Conservation (phyloP, 1,284 basidiomycete species). For the Ceratobasidium sp. region DNA sequence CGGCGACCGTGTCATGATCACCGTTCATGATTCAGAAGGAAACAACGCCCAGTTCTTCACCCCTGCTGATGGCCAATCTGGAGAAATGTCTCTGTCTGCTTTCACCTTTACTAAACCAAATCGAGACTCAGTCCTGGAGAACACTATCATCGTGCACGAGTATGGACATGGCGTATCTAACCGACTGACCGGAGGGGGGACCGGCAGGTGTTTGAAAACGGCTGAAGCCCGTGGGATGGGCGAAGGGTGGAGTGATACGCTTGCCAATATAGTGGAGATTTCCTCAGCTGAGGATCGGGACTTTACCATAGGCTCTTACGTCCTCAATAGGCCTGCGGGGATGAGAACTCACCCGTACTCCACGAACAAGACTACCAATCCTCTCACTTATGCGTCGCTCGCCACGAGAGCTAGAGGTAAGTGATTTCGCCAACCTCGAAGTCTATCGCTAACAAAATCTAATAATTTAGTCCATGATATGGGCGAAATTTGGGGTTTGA, state of each 20-base stretch:
- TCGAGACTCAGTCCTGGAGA: conserved; percentile 39
- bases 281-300: conserved; percentile 16
- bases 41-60: conserved; percentile 46
- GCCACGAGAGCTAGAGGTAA: background rate
- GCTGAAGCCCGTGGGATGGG: conserved; percentile 46
- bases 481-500: conserved; percentile 45
- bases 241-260: conserved; percentile 44
- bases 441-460: too few relatives aligned
- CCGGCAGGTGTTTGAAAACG: conserved; percentile 37
- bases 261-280: conserved; percentile 26
- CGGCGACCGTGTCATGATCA: conserved; percentile 43
- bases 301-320: conserved; percentile 37
- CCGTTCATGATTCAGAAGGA: conserved; percentile 44
- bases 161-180: conserved; percentile 43
- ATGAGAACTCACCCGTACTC: conserved; percentile 41
- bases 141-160: conserved; percentile 43
- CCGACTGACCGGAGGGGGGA: conserved; percentile 41
- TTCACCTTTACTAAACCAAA: conserved; percentile 43
- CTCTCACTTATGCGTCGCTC: conserved; percentile 23
- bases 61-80: conserved; percentile 38
- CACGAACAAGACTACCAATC: conserved; percentile 26
- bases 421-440: background rate
- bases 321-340: background rate
- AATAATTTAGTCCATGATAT: conserved; percentile 31
- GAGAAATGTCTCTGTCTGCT: conserved; percentile 36